These are phyloP conservation scores for Microcera coccophila DNA, from an alignment of 2,329 filamentous ascomycete species.

Conservation along the genomic window DNA sequence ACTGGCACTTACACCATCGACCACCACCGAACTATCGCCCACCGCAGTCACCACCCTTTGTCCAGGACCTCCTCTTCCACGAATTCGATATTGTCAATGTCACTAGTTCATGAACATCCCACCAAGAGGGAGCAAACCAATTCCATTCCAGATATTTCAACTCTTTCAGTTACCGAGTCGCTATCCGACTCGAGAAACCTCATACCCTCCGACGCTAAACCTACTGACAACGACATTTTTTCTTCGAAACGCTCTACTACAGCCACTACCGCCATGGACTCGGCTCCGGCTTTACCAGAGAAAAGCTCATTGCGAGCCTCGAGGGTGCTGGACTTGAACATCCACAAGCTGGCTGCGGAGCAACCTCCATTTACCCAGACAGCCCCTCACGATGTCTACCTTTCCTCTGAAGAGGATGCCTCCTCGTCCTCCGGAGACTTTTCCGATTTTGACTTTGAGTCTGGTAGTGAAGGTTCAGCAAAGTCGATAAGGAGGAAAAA, in stretches of 20 bases:
- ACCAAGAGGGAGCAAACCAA: background rate
- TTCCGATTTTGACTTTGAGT: slow-evolving; percentile 52
- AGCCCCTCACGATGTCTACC: slow-evolving; percentile 56
- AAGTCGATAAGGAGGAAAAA: slow-evolving; percentile 28
- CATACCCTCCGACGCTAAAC: slow-evolving; percentile 19
- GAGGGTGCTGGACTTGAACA: slow-evolving; percentile 33
- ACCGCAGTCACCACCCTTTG: background rate
- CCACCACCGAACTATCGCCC: background rate
- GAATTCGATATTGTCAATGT: slow-evolving; percentile 19
- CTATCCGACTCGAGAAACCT: slow-evolving; percentile 21
- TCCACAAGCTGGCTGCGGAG: slow-evolving; percentile 30
- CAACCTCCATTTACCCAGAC: slow-evolving; percentile 36
- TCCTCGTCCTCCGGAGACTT: slow-evolving; percentile 60
- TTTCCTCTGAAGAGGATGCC: slow-evolving; percentile 63
- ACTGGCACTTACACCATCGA: slow-evolving; percentile 1
- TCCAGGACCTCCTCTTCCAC: slow-evolving; percentile 3
- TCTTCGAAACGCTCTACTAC: slow-evolving; percentile 22
- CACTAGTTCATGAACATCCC: background rate
- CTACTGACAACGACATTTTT: slow-evolving; percentile 28
- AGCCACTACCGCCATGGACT: slow-evolving; percentile 10
- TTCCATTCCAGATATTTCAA: background rate
- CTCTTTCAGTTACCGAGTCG: no score
- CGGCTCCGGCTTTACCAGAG: slow-evolving; percentile 45
- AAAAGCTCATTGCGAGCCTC: slow-evolving; percentile 50
- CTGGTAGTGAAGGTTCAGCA: slow-evolving; percentile 35